Evolutionary conservation across 495 filamentous ascomycete species (phyloP).

Genomic region (Penicillium dipodomyicola): DNA sequence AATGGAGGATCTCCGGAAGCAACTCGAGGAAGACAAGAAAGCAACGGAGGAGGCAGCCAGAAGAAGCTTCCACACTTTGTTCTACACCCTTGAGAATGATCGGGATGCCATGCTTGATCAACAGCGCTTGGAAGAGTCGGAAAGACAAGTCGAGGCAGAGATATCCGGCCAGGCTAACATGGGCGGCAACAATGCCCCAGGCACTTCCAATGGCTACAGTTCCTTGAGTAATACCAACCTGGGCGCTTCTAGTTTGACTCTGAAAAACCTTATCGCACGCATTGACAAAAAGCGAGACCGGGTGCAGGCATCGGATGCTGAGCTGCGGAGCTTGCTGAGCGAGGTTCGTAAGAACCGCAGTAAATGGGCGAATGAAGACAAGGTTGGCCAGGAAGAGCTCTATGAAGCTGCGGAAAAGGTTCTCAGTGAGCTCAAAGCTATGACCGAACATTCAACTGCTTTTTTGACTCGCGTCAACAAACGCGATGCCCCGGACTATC

Average conservation of each 20-base stretch:
- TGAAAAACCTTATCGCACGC: conserved; percentile 93
- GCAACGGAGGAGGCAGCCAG: conserved; percentile 88
- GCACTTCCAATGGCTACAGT: conserved; percentile 62
- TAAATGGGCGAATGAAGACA: conserved; percentile 98
- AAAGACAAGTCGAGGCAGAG: conserved; percentile 93
- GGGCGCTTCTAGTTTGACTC: conserved; percentile 91
- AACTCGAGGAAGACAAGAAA: conserved; percentile 90
- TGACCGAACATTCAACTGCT: conserved; percentile 91
- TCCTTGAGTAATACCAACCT: conserved; percentile 90
- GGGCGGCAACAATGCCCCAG: conserved; percentile 45
- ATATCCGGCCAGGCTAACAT: conserved; percentile 66
- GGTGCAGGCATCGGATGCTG: conserved; percentile 86
- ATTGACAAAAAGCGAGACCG: conserved; percentile 88
- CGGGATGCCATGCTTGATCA: conserved; percentile 96
- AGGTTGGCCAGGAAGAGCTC: conserved; percentile 93
- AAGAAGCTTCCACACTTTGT: conserved; percentile 83
- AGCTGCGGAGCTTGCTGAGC: conserved; percentile 87
- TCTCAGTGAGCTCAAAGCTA: conserved; percentile 89
- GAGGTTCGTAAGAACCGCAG: conserved; percentile 96
- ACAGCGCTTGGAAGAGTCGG: conserved; percentile 92
- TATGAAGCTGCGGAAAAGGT: conserved; percentile 97
- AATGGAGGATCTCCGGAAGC: conserved; percentile 85
- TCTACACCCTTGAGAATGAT: conserved; percentile 94
- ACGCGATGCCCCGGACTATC: conserved; percentile 94
- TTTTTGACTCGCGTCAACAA: conserved; percentile 94